Percentiles rank a stretch among this genome's conserved stretches.
phyloP scores from a whole-genome alignment of 1,284 basidiomycete species.

The Golubevia pallescens region DNA sequence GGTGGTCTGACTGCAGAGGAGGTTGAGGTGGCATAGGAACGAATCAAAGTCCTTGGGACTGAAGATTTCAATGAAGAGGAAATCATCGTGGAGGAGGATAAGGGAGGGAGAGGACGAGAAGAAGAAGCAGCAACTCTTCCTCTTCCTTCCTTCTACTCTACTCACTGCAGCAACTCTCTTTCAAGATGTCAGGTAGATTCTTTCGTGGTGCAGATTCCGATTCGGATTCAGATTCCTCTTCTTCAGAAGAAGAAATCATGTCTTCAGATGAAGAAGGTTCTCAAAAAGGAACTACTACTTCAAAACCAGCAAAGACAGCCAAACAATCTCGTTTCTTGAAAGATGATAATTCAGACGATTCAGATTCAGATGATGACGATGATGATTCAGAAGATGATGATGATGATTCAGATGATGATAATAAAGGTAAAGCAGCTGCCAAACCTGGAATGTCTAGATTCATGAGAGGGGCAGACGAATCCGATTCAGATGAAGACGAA shows the following conservation, averaged over 20 bases:
- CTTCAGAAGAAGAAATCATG: constrained; percentile 58
- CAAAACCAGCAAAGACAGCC: constrained; percentile 27
- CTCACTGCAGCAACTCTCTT: constrained; percentile 2
- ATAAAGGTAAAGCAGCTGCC: constrained; percentile 17
- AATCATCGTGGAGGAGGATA: background rate
- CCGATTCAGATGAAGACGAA: constrained; percentile 76
- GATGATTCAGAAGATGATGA: constrained; percentile 37
- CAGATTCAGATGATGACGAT: constrained; percentile 32
- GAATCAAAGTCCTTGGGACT: too few relatives aligned
- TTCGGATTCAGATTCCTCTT: constrained; percentile 58
- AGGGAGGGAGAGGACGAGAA: background rate
- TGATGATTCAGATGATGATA: constrained; percentile 16
- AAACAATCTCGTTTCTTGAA: constrained; percentile 10
- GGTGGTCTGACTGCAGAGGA: constrained; percentile 6
- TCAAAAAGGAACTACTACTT: constrained; percentile 16
- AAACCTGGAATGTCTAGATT: constrained; percentile 53
- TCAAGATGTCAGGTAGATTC: constrained; percentile 55
- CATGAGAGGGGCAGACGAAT: constrained; percentile 66
- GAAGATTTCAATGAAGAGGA: too few relatives aligned
- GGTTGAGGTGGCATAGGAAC: too few relatives aligned
- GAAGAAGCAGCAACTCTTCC: background rate
- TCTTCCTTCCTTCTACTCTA: background rate
- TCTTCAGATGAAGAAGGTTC: constrained; percentile 50
- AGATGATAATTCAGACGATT: constrained; percentile 33
- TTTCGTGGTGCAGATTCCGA: constrained; percentile 62